A percentile compares a stretch with the other conserved stretches of the same genome.
phyloP scores from a whole-genome alignment of 2,329 filamentous ascomycete genomes.

The Nannizziopsis arthrosporioides region DNA sequence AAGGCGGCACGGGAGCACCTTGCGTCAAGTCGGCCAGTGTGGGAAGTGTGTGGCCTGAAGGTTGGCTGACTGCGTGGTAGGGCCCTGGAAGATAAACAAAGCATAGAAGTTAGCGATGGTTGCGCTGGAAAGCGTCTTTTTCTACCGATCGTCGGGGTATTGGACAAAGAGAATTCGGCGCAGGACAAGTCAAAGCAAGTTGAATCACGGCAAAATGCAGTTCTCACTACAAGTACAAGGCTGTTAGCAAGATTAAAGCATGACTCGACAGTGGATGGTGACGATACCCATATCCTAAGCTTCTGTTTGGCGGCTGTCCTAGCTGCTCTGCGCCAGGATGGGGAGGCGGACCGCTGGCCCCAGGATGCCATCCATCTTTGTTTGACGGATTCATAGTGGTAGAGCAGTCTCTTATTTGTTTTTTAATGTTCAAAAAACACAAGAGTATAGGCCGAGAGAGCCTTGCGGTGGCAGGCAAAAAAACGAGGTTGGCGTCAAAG shows the following conservation, averaged over 20 bases:
- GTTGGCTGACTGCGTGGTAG: constrained; percentile 33
- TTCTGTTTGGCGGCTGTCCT: constrained; percentile 31
- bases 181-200: constrained; percentile 3
- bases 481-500: not conserved
- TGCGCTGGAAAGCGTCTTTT: not conserved
- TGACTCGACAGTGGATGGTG: not conserved
- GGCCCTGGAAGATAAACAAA: constrained; percentile 22
- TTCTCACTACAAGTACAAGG: not conserved
- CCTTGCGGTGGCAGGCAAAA: not conserved
- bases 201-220: not conserved
- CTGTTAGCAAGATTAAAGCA: constrained; percentile 28
- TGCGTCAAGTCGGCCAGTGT: constrained; percentile 38
- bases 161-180: not conserved
- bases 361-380: constrained; percentile 34
- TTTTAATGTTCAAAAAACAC: not conserved
- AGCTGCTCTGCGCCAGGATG: constrained; percentile 35
- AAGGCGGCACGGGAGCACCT: constrained; percentile 27
- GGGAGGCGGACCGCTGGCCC: constrained; percentile 29
- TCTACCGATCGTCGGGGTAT: not conserved
- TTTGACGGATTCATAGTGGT: constrained; percentile 31
- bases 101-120: constrained; percentile 4
- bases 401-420: not conserved
- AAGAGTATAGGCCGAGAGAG: not conserved
- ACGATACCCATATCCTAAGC: constrained; percentile 36
- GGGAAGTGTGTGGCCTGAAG: constrained; percentile 36